Evolutionary conservation across 352 stramenopile genomes (phyloP).

Genomic region (Globisporangium viniferum): DNA sequence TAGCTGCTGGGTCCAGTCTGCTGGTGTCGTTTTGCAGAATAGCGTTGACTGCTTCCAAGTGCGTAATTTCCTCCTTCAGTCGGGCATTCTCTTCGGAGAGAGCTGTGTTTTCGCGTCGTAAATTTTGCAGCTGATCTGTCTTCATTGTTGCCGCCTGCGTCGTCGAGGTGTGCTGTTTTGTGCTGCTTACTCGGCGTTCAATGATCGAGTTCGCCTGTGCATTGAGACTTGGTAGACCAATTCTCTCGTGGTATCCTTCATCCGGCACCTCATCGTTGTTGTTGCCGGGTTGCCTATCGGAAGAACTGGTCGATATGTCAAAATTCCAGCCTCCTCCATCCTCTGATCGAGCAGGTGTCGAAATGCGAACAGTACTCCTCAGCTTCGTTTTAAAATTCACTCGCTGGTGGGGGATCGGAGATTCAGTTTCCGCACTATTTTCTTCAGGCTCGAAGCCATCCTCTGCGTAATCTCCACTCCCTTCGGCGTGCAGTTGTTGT

Average conservation of each 20-base stretch:
- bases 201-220: constrained; percentile 20
- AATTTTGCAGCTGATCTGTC: constrained; percentile 33
- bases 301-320: constrained; percentile 22
- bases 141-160: constrained; percentile 38
- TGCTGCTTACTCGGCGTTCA: constrained; percentile 23
- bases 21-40: constrained; percentile 33
- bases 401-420: not conserved
- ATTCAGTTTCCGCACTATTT: not conserved
- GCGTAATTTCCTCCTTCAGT: constrained; percentile 41
- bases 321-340: constrained; percentile 29
- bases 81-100: constrained; percentile 39
- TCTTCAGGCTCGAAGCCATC: constrained; percentile 10
- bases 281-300: constrained; percentile 11
- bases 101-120: constrained; percentile 40
- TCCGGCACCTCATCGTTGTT: constrained; percentile 12
- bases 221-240: not conserved
- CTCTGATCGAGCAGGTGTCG: not conserved
- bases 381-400: constrained; percentile 7
- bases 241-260: not conserved
- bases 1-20: constrained; percentile 1
- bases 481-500: constrained; percentile 9
- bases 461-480: constrained; percentile 17
- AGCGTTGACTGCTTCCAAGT: constrained; percentile 39
- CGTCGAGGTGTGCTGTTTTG: constrained; percentile 16
- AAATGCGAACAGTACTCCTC: constrained; percentile 1